Evolutionary conservation across 352 stramenopile genomes (phyloP).

Genomic region (Achlya hypogyna): DNA sequence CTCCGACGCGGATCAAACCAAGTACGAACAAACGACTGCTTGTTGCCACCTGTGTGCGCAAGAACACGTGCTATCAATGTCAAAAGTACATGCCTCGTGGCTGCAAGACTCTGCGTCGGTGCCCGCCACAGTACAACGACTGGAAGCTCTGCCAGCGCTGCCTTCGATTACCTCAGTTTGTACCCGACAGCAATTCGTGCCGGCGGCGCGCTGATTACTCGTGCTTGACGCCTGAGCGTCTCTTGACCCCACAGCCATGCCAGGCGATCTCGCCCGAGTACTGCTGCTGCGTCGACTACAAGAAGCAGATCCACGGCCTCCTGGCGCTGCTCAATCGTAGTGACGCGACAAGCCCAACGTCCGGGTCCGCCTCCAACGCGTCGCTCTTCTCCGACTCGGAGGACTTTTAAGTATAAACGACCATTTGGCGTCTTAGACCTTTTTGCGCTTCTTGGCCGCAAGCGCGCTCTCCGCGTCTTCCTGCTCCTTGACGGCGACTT

Average conservation of each 20-base stretch:
- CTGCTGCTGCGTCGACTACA: not conserved
- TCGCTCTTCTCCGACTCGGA: not conserved
- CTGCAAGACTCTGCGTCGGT: not conserved
- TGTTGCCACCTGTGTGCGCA: not conserved
- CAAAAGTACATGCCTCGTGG: not conserved
- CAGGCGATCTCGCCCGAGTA: not conserved
- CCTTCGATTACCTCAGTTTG: not conserved
- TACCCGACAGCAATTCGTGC: not conserved
- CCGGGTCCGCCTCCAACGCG: not conserved
- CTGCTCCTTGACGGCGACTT: constrained; percentile 86
- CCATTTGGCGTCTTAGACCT: not conserved
- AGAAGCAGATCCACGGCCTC: not conserved
- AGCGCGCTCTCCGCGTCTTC: constrained; percentile 75
- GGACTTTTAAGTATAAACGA: not conserved
- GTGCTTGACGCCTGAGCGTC: not conserved
- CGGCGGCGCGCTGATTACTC: not conserved
- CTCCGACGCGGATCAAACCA: not conserved
- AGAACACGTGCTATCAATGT: not conserved
- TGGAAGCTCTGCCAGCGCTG: not conserved
- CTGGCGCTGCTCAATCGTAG: not conserved
- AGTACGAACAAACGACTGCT: not conserved
- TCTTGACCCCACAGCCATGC: not conserved
- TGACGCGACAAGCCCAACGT: not conserved
- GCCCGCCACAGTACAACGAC: not conserved
- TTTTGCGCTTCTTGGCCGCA: constrained; percentile 52